Evolutionary conservation across 139 green algal genomes (phyloP), one percentile per base, ranked within the genome.

Genomic region (Zygnema circumcarinatum): DNA sequence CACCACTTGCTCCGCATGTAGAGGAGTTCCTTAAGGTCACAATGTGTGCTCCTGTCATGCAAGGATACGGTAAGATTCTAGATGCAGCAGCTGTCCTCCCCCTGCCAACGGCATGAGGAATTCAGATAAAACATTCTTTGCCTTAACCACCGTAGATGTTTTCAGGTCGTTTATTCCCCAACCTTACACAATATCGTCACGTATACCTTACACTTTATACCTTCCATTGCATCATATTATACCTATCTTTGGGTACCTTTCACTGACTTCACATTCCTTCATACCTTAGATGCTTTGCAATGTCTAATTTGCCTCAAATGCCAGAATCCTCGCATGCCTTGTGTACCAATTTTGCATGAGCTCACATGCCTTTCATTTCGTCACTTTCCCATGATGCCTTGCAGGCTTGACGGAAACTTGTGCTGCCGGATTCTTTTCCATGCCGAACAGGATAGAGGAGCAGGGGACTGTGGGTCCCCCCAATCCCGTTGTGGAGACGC

Each of bases 381-480:
- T 62, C 16, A 62, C 16, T 62, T 25, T 62, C 16, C 16, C 16
- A 25, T 62, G 7, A 25, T 62, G 7, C 16, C 16, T 62, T 62
- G 16, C 81, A 91, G 87, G 90, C 35, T 40, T 93, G 2, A 93
- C 90, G 0, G 90, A 93, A 67, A 90, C 90, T n/a, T 93, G 91
- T 36, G 90, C 90, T 2, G 84, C 42, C 3, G 68, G 36, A 21
- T 93, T 93, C 67, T 81, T 93, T 3, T 73, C 72, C 11, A 54
- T 81, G 35, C 87, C 90, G 22, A 40, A 85, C 22, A 41, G n/a
- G 74, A 86, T 87, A 1, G 36, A 89, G 33, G 82, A 94, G 67
- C 81, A 87, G 1, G 93, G 93, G 62, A 98, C 95, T 7, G 96
- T 98, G 78, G 96, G 96, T 2, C 89, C 93, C 16, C 83, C 83